Percentiles rank a stretch among this genome's conserved stretches.
Conservation (phyloP, 2,329 filamentous ascomycete species). For the Colletotrichum filicis region DNA sequence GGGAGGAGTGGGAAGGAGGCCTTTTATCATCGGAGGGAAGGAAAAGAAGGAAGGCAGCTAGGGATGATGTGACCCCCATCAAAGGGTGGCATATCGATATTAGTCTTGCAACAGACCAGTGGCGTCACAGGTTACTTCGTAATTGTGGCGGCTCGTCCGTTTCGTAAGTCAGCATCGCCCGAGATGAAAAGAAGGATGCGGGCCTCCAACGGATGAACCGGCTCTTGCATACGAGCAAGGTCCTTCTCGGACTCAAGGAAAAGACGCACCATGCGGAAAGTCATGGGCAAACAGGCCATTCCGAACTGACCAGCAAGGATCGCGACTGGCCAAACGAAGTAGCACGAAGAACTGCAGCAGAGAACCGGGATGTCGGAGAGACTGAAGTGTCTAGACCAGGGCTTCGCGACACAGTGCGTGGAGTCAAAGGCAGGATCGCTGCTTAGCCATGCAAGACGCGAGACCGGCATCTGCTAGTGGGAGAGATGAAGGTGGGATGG, state of each 20-base stretch:
- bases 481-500: constrained; percentile 6
- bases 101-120: neutral
- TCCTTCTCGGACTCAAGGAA: neutral
- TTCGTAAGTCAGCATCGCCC: neutral
- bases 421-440: neutral
- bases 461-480: neutral
- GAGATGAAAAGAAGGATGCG: neutral
- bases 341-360: constrained; percentile 17
- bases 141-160: constrained; percentile 8
- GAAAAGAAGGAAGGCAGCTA: neutral
- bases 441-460: constrained; percentile 10
- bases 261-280: neutral
- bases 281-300: neutral
- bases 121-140: constrained; percentile 7
- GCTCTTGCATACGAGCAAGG: neutral
- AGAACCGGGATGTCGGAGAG: constrained; percentile 7
- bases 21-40: constrained; percentile 15
- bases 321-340: constrained; percentile 5
- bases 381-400: constrained; percentile 14
- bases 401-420: constrained; percentile 30
- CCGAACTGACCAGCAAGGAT: constrained; percentile 1
- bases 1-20: neutral
- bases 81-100: neutral
- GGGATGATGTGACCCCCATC: neutral
- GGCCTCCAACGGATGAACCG: neutral